A percentile compares a stretch with the other conserved stretches of the same genome.
These are phyloP conservation scores for Parachlorella kessleri DNA, from an alignment of 139 green algal genomes.

Conservation along the genomic window DNA sequence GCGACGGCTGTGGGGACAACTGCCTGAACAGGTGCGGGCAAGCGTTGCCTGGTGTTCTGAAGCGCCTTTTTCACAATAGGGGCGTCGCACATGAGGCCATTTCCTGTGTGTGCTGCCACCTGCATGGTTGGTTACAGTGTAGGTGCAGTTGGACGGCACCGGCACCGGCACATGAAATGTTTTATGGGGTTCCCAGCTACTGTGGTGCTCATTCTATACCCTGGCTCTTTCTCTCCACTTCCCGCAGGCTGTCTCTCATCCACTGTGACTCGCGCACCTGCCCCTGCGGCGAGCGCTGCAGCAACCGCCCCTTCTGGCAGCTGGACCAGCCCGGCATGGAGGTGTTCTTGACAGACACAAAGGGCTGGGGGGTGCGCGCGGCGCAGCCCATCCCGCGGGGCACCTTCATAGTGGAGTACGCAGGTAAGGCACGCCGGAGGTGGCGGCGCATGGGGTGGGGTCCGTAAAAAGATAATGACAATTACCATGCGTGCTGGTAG, in stretches of 20 bases:
- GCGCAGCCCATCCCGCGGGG: conserved; percentile 50
- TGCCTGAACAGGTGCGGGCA: conserved; percentile 64
- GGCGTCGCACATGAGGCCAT: no score
- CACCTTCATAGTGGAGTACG: conserved; percentile 89
- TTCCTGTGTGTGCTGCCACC: no score
- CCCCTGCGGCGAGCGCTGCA: conserved; percentile 75
- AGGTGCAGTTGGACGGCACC: no score
- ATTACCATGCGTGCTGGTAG: no score
- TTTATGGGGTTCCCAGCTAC: no score
- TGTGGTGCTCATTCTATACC: no score
- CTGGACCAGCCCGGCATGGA: conserved; percentile 64
- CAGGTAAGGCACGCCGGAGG: conserved; percentile 59
- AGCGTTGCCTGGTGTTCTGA: no score
- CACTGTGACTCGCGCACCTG: conserved; percentile 79
- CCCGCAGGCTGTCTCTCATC: conserved; percentile 54
- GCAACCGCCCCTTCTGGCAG: conserved; percentile 79
- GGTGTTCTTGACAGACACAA: conserved; percentile 76
- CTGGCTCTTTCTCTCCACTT: no score
- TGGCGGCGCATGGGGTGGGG: neutral
- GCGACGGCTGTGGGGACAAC: conserved; percentile 52
- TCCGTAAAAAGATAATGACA: no score
- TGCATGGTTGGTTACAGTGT: no score
- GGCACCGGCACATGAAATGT: no score
- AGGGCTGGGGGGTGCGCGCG: conserved; percentile 73
- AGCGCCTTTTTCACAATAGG: no score